These are phyloP conservation scores for Triticum monococcum DNA, from an alignment of 176 grass and related monocot genomes.

Conservation along the genomic window DNA sequence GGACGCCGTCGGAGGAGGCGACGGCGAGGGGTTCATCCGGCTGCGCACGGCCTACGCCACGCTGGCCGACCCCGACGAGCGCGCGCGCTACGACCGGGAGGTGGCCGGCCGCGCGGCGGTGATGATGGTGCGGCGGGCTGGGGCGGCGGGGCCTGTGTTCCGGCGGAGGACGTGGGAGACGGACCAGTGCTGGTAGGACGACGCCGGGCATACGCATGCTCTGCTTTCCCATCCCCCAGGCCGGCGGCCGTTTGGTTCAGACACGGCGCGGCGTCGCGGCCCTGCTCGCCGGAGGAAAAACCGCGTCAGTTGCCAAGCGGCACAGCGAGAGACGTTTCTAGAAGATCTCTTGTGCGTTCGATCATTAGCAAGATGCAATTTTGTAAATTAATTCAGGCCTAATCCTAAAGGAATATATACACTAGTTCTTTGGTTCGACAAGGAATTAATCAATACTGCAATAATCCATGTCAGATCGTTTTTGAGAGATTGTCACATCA, in stretches of 20 bases:
- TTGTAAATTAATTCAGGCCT: too few species aligned
- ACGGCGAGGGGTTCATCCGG: conserved; percentile 58
- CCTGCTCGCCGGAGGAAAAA: too few species aligned
- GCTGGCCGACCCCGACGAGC: conserved; percentile 62
- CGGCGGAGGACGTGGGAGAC: conserved; percentile 62
- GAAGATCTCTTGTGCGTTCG: too few species aligned
- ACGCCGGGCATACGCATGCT: background rate
- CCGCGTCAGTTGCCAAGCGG: too few species aligned
- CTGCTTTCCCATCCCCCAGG: too few species aligned
- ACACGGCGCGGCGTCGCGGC: too few species aligned
- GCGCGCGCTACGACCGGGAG: conserved; percentile 62
- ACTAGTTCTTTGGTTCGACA: background rate
- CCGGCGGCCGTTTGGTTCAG: too few species aligned
- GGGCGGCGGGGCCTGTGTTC: background rate
- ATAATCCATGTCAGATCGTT: background rate
- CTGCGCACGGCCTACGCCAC: conserved; percentile 70
- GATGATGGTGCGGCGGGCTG: background rate
- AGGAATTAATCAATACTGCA: background rate
- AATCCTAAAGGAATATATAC: too few species aligned
- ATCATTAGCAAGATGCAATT: too few species aligned
- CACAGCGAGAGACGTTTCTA: too few species aligned
- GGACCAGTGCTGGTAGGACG: conserved; percentile 73
- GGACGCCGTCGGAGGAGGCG: conserved; percentile 6
- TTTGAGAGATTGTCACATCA: background rate
- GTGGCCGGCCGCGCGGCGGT: background rate